Conservation (phyloP, 768 basidiomycete genomes). For the Lactifluus hygrophoroides region DNA sequence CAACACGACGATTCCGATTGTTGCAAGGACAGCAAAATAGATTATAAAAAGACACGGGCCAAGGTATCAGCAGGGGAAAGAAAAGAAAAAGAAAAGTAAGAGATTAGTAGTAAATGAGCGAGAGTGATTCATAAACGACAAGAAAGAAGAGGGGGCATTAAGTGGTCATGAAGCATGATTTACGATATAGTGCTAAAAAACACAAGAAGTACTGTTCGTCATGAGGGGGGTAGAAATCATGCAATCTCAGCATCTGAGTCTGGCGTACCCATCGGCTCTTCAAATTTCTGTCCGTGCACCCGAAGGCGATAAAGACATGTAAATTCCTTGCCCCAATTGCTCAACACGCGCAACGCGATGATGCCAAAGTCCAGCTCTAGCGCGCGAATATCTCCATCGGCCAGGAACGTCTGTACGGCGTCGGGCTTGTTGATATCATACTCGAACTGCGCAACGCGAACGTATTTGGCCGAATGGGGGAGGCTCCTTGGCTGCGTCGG, state of each 20-base stretch:
- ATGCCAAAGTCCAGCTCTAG: slow-evolving; percentile 79
- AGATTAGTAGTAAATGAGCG: neutral
- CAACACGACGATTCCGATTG: neutral
- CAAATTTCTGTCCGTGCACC: slow-evolving; percentile 57
- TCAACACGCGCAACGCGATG: slow-evolving; percentile 69
- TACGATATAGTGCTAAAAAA: neutral
- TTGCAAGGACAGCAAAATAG: slow-evolving; percentile 13
- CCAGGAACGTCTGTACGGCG: slow-evolving; percentile 44
- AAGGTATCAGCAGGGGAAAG: slow-evolving; percentile 1
- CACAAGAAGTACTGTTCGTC: neutral
- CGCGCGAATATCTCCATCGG: slow-evolving; percentile 46
- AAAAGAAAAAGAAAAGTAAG: neutral
- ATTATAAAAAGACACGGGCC: slow-evolving; percentile 14
- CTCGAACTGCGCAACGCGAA: slow-evolving; percentile 39
- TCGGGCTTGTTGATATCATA: slow-evolving; percentile 37
- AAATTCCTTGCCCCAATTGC: slow-evolving; percentile 82
- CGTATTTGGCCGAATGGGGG: slow-evolving; percentile 24
- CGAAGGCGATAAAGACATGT: slow-evolving; percentile 88
- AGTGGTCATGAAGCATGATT: neutral
- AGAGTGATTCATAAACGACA: neutral
- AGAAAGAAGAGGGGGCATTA: neutral
- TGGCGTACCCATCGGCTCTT: neutral
- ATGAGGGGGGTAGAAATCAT: neutral
- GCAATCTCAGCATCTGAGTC: neutral
- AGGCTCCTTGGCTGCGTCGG: slow-evolving; percentile 26